These are phyloP conservation scores for Jackrogersella minutella DNA, from an alignment of 495 filamentous ascomycete species.

Conservation along the genomic window DNA sequence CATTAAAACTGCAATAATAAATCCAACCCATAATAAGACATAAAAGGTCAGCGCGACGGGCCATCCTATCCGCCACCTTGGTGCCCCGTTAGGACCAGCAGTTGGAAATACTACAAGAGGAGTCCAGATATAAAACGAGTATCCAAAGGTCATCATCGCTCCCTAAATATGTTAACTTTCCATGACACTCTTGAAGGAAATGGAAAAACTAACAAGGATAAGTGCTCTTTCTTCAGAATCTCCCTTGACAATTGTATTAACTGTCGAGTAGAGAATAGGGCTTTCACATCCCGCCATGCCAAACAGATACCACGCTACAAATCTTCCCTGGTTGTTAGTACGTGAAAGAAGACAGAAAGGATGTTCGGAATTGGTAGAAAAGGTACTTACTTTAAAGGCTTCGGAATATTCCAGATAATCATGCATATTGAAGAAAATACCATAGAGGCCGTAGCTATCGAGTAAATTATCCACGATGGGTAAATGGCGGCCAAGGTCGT, in stretches of 20 bases:
- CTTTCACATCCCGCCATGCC: slow-evolving; percentile 53
- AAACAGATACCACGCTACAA: slow-evolving; percentile 58
- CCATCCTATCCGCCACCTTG: slow-evolving; percentile 57
- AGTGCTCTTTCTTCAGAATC: slow-evolving; percentile 58
- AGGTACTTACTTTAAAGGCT: slow-evolving; percentile 49
- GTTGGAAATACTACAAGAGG: slow-evolving; percentile 56
- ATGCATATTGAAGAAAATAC: slow-evolving; percentile 55
- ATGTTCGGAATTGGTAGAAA: background rate
- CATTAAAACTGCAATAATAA: slow-evolving; percentile 48
- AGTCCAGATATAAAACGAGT: slow-evolving; percentile 59
- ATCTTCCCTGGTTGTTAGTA: slow-evolving; percentile 37
- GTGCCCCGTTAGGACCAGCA: slow-evolving; percentile 53
- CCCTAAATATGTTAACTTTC: slow-evolving; percentile 41
- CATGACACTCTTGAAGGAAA: background rate
- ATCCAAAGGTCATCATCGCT: slow-evolving; percentile 60
- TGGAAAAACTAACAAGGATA: slow-evolving; percentile 48
- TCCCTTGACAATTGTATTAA: slow-evolving; percentile 56
- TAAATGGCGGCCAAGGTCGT: slow-evolving; percentile 56
- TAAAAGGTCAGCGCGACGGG: slow-evolving; percentile 53
- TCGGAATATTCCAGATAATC: slow-evolving; percentile 58
- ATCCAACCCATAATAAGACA: slow-evolving; percentile 54
- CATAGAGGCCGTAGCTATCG: slow-evolving; percentile 43
- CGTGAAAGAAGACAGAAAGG: background rate
- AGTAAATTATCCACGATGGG: slow-evolving; percentile 55
- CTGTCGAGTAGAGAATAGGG: slow-evolving; percentile 57